These are phyloP conservation scores for Termitomyces sp. DNA, from an alignment of 768 basidiomycete genomes.

Conservation along the genomic window DNA sequence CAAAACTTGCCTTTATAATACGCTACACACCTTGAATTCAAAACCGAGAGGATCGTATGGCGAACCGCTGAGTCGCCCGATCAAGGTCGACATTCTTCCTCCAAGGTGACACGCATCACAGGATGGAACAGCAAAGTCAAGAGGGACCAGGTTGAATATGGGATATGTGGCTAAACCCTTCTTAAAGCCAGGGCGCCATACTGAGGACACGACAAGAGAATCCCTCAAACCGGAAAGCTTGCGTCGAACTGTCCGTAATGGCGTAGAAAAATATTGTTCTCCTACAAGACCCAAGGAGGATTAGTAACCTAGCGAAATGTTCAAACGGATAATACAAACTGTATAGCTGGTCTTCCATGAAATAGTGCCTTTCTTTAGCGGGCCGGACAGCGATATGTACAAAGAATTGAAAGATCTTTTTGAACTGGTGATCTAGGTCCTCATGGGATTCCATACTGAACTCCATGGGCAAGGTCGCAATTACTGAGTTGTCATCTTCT, in stretches of 20 bases:
- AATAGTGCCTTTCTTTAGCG: slow-evolving; percentile 44
- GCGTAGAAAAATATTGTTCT: slow-evolving; percentile 72
- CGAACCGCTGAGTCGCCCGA: slow-evolving; percentile 59
- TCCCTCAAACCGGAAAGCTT: slow-evolving; percentile 70
- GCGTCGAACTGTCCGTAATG: slow-evolving; percentile 63
- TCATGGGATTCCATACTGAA: slow-evolving; percentile 83
- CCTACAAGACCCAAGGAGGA: slow-evolving; percentile 24
- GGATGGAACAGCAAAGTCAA: slow-evolving; percentile 55
- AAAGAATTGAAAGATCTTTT: slow-evolving; percentile 84
- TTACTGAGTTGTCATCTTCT: slow-evolving; percentile 52
- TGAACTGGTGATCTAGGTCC: slow-evolving; percentile 77
- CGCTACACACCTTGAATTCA: slow-evolving; percentile 28
- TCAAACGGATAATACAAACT: slow-evolving; percentile 31
- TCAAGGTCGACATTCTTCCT: slow-evolving; percentile 60
- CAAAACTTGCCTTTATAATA: background rate
- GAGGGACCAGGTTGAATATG: slow-evolving; percentile 45
- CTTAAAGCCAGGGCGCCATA: slow-evolving; percentile 76
- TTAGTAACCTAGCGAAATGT: background rate
- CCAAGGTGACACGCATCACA: slow-evolving; percentile 87
- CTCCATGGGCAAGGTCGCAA: slow-evolving; percentile 58
- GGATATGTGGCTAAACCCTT: slow-evolving; percentile 65
- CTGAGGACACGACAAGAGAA: slow-evolving; percentile 78
- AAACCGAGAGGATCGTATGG: slow-evolving; percentile 75
- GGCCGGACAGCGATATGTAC: slow-evolving; percentile 74
- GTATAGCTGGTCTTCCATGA: slow-evolving; percentile 52